A percentile compares a stretch with the other conserved stretches of the same genome.
These are phyloP conservation scores for Cubamyces sp. DNA, from an alignment of 768 basidiomycete genomes.

Conservation along the genomic window DNA sequence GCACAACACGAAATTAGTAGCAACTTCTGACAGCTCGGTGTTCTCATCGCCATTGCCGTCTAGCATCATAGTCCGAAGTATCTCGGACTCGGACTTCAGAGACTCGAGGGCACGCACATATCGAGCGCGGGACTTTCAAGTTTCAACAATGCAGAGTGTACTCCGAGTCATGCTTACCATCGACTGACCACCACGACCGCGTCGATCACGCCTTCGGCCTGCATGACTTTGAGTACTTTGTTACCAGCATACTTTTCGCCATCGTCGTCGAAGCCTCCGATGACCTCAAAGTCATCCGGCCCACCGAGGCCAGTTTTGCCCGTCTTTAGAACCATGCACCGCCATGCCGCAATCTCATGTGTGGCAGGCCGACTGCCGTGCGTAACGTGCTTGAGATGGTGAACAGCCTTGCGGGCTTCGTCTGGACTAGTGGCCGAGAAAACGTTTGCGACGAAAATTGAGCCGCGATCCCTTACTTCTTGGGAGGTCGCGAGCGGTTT, in stretches of 20 bases:
- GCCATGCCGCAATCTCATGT: conserved; percentile 80
- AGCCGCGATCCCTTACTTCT: conserved; percentile 76
- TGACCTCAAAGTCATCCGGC: conserved; percentile 76
- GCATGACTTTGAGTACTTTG: conserved; percentile 68
- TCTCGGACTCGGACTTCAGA: neutral
- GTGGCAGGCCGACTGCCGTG: conserved; percentile 63
- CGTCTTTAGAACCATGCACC: conserved; percentile 71
- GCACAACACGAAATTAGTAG: neutral
- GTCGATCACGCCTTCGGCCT: conserved; percentile 69
- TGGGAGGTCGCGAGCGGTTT: conserved; percentile 61
- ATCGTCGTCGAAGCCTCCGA: conserved; percentile 70
- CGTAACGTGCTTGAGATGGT: conserved; percentile 58
- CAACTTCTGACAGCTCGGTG: too few species aligned
- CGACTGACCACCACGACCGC: conserved; percentile 80
- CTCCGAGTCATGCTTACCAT: conserved; percentile 50
- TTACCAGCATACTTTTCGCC: conserved; percentile 76
- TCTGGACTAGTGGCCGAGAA: conserved; percentile 56
- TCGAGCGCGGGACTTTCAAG: neutral
- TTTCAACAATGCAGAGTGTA: neutral
- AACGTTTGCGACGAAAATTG: conserved; percentile 69
- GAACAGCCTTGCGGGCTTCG: conserved; percentile 53
- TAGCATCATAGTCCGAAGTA: too few species aligned
- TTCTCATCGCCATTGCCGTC: neutral
- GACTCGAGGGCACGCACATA: too few species aligned
- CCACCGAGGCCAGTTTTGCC: conserved; percentile 69